Percentiles rank a stretch among this genome's conserved stretches.
These are phyloP conservation scores for Prinsepia uniflora DNA, from an alignment of 306 rosid species.

Conservation along the genomic window DNA sequence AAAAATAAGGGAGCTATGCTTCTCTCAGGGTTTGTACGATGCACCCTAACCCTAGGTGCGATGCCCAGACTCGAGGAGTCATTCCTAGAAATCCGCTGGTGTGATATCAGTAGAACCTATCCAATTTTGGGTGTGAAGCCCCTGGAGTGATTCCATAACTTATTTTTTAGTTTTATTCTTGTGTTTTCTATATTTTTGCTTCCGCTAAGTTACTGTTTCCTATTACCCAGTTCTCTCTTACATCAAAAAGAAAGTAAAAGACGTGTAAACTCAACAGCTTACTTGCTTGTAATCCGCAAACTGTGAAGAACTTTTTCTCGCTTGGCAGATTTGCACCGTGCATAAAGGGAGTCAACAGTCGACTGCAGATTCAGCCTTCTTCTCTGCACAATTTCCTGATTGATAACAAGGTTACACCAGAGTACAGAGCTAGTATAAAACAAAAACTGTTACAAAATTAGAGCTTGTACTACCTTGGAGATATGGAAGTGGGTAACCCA, in stretches of 20 bases:
- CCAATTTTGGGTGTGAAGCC: too few relatives aligned
- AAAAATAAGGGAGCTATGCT: too few relatives aligned
- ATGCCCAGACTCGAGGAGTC: too few relatives aligned
- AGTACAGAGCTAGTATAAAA: slow-evolving; percentile 1
- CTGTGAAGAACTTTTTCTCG: slow-evolving; percentile 39
- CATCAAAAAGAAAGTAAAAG: background rate
- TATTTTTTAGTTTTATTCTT: too few relatives aligned
- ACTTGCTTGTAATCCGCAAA: slow-evolving; percentile 63
- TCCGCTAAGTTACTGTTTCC: too few relatives aligned
- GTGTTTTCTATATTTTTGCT: too few relatives aligned
- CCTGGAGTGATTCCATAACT: too few relatives aligned
- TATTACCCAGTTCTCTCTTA: too few relatives aligned
- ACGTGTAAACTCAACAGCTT: slow-evolving; percentile 34
- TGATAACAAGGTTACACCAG: slow-evolving; percentile 13
- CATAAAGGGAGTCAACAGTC: slow-evolving; percentile 48
- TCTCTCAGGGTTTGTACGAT: too few relatives aligned
- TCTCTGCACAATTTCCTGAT: slow-evolving; percentile 48
- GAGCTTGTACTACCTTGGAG: slow-evolving; percentile 38
- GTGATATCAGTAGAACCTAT: too few relatives aligned
- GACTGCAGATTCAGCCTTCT: slow-evolving; percentile 57
- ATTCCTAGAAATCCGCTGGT: too few relatives aligned
- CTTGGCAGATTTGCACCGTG: slow-evolving; percentile 35
- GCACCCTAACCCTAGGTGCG: too few relatives aligned
- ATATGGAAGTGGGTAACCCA: slow-evolving; percentile 93
- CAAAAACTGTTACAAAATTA: background rate